Base-by-base conservation (phyloP, 305 asterid genomes). In the Fraxinus angustifolia region DNA sequence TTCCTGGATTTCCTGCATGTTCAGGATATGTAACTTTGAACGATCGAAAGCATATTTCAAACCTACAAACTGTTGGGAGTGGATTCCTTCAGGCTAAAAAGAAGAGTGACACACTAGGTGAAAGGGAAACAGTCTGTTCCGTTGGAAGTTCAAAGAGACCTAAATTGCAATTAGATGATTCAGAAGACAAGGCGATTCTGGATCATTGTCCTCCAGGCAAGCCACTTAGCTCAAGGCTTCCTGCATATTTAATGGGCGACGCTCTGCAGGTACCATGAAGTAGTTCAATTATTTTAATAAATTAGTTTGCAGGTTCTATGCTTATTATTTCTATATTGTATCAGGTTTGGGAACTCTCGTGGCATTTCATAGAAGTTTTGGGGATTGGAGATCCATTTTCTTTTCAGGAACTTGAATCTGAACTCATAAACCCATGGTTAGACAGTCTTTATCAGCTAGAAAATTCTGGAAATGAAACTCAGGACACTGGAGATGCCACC, bases 281-380 rank as follows among this genome's bases (percentile, higher is more conserved):
- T 33, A 33, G 75, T 70, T 67, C 73, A 67, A 70, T 33, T 30
- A 70, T 33, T 70, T 70, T 70, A 30, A 4, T 70, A 26, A 7
- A 77, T 11, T 81, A 19, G 45, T 78, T 40, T 60, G 26, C 23
- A 70, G 45, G 75, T 82, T 82, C 40, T 81, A 77, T 70, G 84
- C 85, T 90, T 83, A 83, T 81, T 60, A 76, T 30, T 56, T 83
- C 72, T 83, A 77, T 83, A 48, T 80, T 76, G 88, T 82, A 67
- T 84, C 88, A 96, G 99, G 95, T 90, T 83, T 96, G 94, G 98
- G 98, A 96, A 86, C 87, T 90, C 77, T 91, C 87, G 8, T 88
- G 91, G 90, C 97, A 97, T 82, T 96, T 93, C 91, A 81, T 81
- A n/a, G 97, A 92, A 82, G 91, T 91, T 71, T 82, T 96, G 82